phyloP scores from a whole-genome alignment of 2,329 filamentous ascomycete genomes.

The Colletotrichum sp. region DNA sequence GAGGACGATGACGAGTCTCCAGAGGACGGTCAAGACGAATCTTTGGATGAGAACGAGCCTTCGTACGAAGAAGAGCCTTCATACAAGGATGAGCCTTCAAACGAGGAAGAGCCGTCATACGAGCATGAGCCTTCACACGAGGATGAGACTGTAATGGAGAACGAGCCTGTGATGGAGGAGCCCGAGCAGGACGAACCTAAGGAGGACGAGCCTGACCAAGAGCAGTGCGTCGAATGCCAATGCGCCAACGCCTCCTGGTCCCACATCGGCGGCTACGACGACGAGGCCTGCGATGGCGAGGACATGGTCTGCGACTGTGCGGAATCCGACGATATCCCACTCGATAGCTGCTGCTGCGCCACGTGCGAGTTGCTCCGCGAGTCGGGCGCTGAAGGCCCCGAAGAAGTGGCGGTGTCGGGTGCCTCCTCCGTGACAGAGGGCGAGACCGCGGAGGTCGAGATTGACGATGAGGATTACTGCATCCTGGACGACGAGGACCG shows the following conservation, averaged over 20 bases:
- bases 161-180: neutral
- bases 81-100: too few relatives aligned
- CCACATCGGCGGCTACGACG: neutral
- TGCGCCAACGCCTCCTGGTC: neutral
- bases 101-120: neutral
- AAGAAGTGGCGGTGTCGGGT: neutral
- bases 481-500: neutral
- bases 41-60: neutral
- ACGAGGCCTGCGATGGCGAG: neutral
- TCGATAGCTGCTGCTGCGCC: neutral
- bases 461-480: neutral
- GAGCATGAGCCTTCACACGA: neutral
- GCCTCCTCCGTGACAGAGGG: neutral
- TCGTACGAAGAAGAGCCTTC: neutral
- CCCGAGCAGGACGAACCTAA: neutral
- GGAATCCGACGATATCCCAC: neutral
- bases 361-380: neutral
- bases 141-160: neutral
- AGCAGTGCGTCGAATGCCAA: neutral
- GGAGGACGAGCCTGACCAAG: neutral
- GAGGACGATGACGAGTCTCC: too few relatives aligned
- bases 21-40: too few relatives aligned
- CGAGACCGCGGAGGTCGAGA: neutral
- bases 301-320: neutral
- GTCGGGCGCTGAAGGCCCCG: neutral